These are phyloP conservation scores for Sphagnum contortum DNA, from an alignment of 225 moss, liverwort and hornwort genomes.

Conservation along the genomic window DNA sequence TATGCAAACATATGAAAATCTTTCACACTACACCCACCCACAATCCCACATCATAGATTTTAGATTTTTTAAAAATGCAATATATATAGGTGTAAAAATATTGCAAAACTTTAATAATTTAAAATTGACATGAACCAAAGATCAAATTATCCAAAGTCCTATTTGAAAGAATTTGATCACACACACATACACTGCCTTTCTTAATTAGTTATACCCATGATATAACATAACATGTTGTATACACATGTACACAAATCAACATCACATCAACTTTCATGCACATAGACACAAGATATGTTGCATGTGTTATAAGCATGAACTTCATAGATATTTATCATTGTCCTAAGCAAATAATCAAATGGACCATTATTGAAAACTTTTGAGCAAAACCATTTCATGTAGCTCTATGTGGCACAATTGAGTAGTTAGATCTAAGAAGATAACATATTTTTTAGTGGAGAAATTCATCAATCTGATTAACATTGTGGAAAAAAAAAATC, in stretches of 20 bases:
- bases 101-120: background rate
- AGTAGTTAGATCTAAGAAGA: too few species aligned
- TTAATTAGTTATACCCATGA: conserved; percentile 87
- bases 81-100: background rate
- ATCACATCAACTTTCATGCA: too few species aligned
- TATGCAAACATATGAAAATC: conserved; percentile 80
- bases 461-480: too few species aligned
- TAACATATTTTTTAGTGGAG: too few species aligned
- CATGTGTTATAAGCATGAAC: too few species aligned
- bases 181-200: conserved; percentile 60
- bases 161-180: conserved; percentile 86
- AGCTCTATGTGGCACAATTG: background rate
- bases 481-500: conserved; percentile 19
- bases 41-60: too few species aligned
- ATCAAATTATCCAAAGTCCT: conserved; percentile 5
- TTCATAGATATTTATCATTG: too few species aligned
- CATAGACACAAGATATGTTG: too few species aligned
- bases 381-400: too few species aligned
- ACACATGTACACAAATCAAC: too few species aligned
- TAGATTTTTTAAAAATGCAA: background rate
- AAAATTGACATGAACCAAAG: background rate
- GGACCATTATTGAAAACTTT: too few species aligned
- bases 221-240: conserved; percentile 82
- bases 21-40: conserved; percentile 55
- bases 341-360: too few species aligned